Conservation (phyloP, 1,284 basidiomycete species). For the Cutaneotrichosporon daszewskae region DNA sequence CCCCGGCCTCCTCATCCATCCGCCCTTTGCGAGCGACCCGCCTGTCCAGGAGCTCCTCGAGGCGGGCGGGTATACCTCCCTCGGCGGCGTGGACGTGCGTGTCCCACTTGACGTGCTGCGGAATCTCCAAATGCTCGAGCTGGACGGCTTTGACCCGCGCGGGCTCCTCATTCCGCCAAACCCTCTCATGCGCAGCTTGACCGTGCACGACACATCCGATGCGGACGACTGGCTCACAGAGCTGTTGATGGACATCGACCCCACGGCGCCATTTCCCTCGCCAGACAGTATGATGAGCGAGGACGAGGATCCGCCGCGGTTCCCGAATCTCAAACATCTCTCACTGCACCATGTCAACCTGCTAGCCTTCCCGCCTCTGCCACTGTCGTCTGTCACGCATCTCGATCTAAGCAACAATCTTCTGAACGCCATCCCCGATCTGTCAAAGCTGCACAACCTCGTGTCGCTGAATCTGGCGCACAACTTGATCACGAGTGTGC, state of each 20-base stretch:
- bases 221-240: constrained; percentile 46
- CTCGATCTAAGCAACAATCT: constrained; percentile 83
- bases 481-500: constrained; percentile 93
- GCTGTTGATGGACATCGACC: constrained; percentile 18
- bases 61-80: constrained; percentile 42
- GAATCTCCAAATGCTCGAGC: constrained; percentile 46
- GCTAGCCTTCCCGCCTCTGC: constrained; percentile 50
- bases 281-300: background rate
- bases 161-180: constrained; percentile 36
- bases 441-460: constrained; percentile 69
- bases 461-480: constrained; percentile 81
- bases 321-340: constrained; percentile 43
- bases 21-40: constrained; percentile 38
- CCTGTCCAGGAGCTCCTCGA: constrained; percentile 42
- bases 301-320: constrained; percentile 21
- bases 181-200: constrained; percentile 37
- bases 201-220: constrained; percentile 42
- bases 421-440: constrained; percentile 57
- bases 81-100: constrained; percentile 44
- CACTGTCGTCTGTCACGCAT: constrained; percentile 81
- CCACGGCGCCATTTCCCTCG: too few species aligned
- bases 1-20: constrained; percentile 42
- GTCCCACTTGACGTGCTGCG: constrained; percentile 44
- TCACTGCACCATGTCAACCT: constrained; percentile 34
- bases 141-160: constrained; percentile 44